Evolutionary conservation across 2,329 filamentous ascomycete genomes (phyloP).

Genomic region (Colletotrichum sp.): DNA sequence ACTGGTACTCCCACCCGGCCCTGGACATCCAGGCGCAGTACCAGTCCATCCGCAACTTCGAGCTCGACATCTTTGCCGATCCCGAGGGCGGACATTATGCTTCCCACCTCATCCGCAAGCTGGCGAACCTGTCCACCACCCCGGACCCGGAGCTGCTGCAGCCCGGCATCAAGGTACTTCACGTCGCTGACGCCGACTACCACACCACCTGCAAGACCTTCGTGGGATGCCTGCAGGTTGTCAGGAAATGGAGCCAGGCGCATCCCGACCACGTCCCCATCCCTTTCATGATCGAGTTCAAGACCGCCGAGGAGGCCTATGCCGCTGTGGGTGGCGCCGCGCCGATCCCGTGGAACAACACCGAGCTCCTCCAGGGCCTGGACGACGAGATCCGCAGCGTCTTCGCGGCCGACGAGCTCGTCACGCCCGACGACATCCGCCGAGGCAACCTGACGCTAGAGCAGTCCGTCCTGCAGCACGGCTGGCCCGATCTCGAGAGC

Average conservation of each 20-base stretch:
- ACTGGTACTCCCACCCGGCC: slow-evolving; percentile 52
- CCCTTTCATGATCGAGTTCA: slow-evolving; percentile 55
- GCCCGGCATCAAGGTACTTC: slow-evolving; percentile 53
- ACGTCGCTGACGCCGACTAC: slow-evolving; percentile 54
- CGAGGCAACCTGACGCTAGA: slow-evolving; percentile 46
- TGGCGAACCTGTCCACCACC: slow-evolving; percentile 41
- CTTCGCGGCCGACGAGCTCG: slow-evolving; percentile 42
- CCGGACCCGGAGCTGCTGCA: slow-evolving; percentile 41
- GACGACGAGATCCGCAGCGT: slow-evolving; percentile 52
- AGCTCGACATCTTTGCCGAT: slow-evolving; percentile 55
- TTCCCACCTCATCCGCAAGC: slow-evolving; percentile 44
- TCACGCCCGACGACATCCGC: slow-evolving; percentile 53
- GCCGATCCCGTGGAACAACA: slow-evolving; percentile 47
- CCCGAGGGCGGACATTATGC: slow-evolving; percentile 52
- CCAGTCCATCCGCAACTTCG: slow-evolving; percentile 50
- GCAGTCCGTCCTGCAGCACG: slow-evolving; percentile 46
- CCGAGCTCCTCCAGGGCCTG: slow-evolving; percentile 43
- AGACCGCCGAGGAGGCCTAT: slow-evolving; percentile 34
- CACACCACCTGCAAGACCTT: slow-evolving; percentile 52
- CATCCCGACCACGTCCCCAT: slow-evolving; percentile 50
- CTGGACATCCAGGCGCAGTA: slow-evolving; percentile 48
- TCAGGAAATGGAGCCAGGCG: slow-evolving; percentile 48
- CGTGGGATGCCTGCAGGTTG: slow-evolving; percentile 43
- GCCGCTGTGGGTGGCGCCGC: slow-evolving; percentile 35
- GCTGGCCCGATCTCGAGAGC: slow-evolving; percentile 52